Evolutionary conservation across 768 basidiomycete species (phyloP).

Genomic region (Phylloporus rhodoxanthus): DNA sequence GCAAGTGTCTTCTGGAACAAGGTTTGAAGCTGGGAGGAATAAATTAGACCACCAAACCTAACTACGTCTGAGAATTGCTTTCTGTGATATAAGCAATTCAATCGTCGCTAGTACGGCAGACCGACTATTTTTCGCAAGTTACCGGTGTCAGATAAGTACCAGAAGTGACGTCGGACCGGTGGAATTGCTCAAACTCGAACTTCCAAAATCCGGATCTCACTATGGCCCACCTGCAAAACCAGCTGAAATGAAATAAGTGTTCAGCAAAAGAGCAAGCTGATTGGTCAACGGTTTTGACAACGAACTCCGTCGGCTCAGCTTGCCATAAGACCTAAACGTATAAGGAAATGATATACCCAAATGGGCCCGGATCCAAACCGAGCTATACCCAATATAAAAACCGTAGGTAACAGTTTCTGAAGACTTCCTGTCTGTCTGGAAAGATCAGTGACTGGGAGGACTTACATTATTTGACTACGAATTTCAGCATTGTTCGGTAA

Average conservation of each 20-base stretch:
- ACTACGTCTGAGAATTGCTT: constrained; percentile 19
- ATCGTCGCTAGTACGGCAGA: constrained; percentile 18
- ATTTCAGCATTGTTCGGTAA: constrained; percentile 2
- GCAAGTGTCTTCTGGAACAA: constrained; percentile 11
- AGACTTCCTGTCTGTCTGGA: no score
- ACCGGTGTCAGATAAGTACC: constrained; percentile 9
- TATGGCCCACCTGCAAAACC: no score
- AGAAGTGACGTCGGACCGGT: neutral
- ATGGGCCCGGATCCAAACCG: no score
- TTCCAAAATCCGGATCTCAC: neutral
- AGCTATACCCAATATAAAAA: no score
- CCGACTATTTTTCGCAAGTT: constrained; percentile 3
- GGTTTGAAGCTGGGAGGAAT: constrained; percentile 14
- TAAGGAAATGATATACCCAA: no score
- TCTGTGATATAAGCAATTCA: constrained; percentile 24
- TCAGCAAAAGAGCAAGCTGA: no score
- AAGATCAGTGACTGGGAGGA: no score
- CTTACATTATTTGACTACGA: neutral
- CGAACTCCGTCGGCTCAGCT: no score
- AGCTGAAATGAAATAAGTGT: no score
- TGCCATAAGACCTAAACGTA: no score
- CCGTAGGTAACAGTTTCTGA: no score
- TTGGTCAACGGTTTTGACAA: no score
- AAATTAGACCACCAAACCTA: constrained; percentile 17
- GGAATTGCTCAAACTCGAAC: neutral